Conservation (phyloP, 345 rosid genomes). For the Kandelia obovata region DNA sequence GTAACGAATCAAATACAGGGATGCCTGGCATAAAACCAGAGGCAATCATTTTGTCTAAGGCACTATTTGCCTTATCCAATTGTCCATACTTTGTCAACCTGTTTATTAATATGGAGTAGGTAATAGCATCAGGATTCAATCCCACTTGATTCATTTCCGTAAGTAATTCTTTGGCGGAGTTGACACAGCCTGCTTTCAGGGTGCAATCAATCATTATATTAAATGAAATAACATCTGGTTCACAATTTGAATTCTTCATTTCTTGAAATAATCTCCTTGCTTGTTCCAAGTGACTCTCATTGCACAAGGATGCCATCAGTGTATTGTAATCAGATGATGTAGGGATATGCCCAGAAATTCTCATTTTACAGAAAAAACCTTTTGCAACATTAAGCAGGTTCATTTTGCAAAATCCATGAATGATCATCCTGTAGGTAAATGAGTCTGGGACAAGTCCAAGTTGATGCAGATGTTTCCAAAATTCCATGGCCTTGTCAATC, state of each 20-base stretch:
- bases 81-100: constrained; percentile 53
- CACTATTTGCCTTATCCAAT: constrained; percentile 47
- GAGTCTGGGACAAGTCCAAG: constrained; percentile 45
- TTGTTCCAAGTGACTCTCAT: constrained; percentile 59
- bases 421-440: constrained; percentile 44
- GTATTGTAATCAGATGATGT: constrained; percentile 45
- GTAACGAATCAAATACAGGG: constrained; percentile 48
- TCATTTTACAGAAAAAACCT: constrained; percentile 54
- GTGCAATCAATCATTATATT: constrained; percentile 59
- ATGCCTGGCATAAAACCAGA: constrained; percentile 48
- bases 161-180: constrained; percentile 45
- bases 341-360: constrained; percentile 35
- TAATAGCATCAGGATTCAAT: constrained; percentile 45
- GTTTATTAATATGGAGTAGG: constrained; percentile 54
- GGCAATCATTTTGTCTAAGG: constrained; percentile 53
- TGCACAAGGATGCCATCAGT: constrained; percentile 50
- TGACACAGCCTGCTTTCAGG: constrained; percentile 48
- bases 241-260: constrained; percentile 29
- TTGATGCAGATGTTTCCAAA: constrained; percentile 50
- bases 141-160: constrained; percentile 49
- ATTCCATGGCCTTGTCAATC: constrained; percentile 44
- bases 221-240: constrained; percentile 46
- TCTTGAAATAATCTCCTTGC: constrained; percentile 59
- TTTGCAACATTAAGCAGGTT: constrained; percentile 53
- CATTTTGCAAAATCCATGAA: constrained; percentile 51